These are phyloP conservation scores for Asterella californica DNA, from an alignment of 225 moss, liverwort and hornwort species.

Conservation along the genomic window DNA sequence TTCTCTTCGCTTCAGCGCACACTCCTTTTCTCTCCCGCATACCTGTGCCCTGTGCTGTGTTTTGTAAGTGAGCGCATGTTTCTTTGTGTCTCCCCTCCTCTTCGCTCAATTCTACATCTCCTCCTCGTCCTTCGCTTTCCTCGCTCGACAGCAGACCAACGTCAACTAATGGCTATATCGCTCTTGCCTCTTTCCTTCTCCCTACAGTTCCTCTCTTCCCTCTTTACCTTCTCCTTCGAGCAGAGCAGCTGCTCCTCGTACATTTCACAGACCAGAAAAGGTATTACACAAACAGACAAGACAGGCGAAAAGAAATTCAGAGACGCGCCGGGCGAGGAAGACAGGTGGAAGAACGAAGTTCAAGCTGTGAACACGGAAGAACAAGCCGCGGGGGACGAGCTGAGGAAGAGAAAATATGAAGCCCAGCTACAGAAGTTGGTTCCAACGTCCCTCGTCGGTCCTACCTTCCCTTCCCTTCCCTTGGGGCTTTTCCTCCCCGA, in stretches of 20 bases:
- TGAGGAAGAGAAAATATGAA: neutral
- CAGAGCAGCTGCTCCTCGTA: neutral
- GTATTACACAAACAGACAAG: neutral
- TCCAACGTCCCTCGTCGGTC: slow-evolving; percentile 17
- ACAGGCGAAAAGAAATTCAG: neutral
- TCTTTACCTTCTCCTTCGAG: neutral
- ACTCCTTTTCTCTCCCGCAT: neutral
- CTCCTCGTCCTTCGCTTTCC: neutral
- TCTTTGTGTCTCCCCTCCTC: neutral
- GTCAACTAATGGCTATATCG: neutral
- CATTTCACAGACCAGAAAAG: neutral
- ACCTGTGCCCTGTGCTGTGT: neutral
- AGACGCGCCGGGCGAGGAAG: neutral
- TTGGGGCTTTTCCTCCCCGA: neutral
- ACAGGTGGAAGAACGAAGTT: neutral
- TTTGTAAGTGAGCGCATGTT: neutral
- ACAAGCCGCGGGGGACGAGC: no score
- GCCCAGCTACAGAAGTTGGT: slow-evolving; percentile 2
- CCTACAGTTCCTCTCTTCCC: neutral
- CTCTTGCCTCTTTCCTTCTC: no score
- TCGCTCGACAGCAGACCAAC: neutral
- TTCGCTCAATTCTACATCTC: neutral
- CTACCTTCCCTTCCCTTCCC: neutral
- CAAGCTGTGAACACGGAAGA: neutral
- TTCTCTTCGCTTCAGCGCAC: neutral